Base-by-base conservation (phyloP, 768 basidiomycete genomes). In the Chiua virens region DNA sequence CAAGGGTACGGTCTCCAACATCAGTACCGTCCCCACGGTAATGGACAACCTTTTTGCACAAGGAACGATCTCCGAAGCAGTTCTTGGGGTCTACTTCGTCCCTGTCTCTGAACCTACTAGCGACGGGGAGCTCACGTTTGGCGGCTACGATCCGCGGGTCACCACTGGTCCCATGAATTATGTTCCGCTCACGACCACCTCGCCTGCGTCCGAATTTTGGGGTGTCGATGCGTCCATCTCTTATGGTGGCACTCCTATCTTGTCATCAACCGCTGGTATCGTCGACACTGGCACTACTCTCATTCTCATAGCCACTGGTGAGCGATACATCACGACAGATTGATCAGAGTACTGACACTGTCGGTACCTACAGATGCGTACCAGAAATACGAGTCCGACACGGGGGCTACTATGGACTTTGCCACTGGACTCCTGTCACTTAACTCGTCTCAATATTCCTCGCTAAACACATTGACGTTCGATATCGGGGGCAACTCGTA, bases 31-130 rank as follows among this genome's bases (percentile, higher is more conserved):
- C 25, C 63, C 68, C 9, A 73, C 72, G 17, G 70, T 73, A 11
- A 66, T 59, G 4, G 67, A 72, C 59, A 71, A 67, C 50, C 65
- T 71, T 3, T 65, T 54, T 52, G 36, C 30, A 15, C 65, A 68
- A 47, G 65, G 67, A 20, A 38, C 53, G 6, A 71, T 73, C 44
- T 32, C 30, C n/a, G 37, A 53, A 7, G 51, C 62, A 20, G 50
- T 63, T 7, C 49, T 72, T 45, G 67, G 67, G 15, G 52, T 73
- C 18, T 69, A 61, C 37, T 71, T 70, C 53, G 59, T 55, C 37
- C 64, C 66, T 5, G 34, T 47, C 27, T 50, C 60, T 13, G 56
- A 42, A 28, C 0, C 27, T 25, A 58, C 59, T 25, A 64, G 55
- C 32, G 46, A 56, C 8, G 49, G 66, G 41, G 46, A 61, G 48